A percentile compares a stretch with the other conserved stretches of the same genome.
Conservation (phyloP, 2,329 filamentous ascomycete genomes). For the Ophiostoma pallidulum region DNA sequence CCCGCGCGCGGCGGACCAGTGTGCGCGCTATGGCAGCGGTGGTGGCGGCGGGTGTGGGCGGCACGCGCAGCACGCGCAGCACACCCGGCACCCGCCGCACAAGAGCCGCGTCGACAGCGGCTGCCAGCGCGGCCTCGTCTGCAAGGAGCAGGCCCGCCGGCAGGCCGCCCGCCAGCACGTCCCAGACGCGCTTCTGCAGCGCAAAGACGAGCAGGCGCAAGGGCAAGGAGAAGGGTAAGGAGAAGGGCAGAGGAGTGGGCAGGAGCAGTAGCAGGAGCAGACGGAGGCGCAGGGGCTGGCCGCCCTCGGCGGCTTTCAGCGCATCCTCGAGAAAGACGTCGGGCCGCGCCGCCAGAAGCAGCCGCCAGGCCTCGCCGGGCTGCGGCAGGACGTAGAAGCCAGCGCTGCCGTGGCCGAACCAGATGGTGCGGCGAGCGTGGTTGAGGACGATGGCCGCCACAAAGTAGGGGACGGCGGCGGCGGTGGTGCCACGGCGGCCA, state of each 20-base stretch:
- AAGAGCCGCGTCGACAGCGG: not conserved
- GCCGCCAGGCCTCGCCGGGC: constrained; percentile 28
- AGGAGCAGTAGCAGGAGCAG: too few species aligned
- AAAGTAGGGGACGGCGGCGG: constrained; percentile 18
- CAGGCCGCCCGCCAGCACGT: constrained; percentile 11
- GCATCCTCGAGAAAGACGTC: constrained; percentile 26
- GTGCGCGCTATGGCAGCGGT: not conserved
- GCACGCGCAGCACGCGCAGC: not conserved
- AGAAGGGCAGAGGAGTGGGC: too few species aligned
- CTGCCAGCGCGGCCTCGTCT: too few species aligned
- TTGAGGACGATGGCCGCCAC: constrained; percentile 28
- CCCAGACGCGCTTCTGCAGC: constrained; percentile 16
- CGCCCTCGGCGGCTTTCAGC: constrained; percentile 9
- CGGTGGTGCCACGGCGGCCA: constrained; percentile 21
- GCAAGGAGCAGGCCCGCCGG: constrained; percentile 6
- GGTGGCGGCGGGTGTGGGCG: too few species aligned
- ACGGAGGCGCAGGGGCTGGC: constrained; percentile 11
- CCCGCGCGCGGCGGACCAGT: constrained; percentile 4
- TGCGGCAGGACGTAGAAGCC: constrained; percentile 23
- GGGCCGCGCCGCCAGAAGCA: constrained; percentile 27
- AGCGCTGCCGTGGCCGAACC: constrained; percentile 16
- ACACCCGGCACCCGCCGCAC: not conserved
- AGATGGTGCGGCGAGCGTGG: constrained; percentile 29
- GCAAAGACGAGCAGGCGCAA: constrained; percentile 6
- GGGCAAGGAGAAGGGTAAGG: too few species aligned